Conservation (phyloP, 1,284 basidiomycete genomes). For the Volvariella volvacea region DNA sequence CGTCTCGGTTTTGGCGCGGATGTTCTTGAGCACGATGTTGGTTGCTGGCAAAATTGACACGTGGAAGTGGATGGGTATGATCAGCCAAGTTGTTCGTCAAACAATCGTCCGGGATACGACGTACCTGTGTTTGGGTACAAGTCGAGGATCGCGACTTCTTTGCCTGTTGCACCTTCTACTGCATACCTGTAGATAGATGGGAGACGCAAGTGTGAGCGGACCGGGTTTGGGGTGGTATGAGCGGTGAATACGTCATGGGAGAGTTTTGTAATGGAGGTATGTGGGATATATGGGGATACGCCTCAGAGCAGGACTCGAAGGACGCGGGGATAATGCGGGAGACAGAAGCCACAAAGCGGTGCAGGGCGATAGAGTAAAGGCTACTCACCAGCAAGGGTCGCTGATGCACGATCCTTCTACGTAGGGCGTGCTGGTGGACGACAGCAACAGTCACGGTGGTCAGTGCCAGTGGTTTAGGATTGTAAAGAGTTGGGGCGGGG, state of each 20-base stretch:
- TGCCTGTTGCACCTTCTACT: slow-evolving; percentile 47
- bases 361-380: background rate
- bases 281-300: background rate
- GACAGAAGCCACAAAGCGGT: background rate
- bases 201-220: too few species aligned
- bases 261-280: background rate
- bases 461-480: background rate
- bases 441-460: background rate
- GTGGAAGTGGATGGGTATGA: slow-evolving; percentile 3
- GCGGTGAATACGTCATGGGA: too few species aligned
- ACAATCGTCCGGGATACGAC: slow-evolving; percentile 5
- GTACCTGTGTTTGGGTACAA: slow-evolving; percentile 46
- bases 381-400: slow-evolving; percentile 46
- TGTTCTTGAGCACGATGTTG: slow-evolving; percentile 43
- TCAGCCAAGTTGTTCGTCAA: too few species aligned
- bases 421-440: slow-evolving; percentile 32
- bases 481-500: background rate
- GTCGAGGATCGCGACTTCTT: slow-evolving; percentile 53
- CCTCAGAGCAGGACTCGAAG: background rate
- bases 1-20: slow-evolving; percentile 38
- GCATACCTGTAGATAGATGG: too few species aligned
- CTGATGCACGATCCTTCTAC: slow-evolving; percentile 52
- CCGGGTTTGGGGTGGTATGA: too few species aligned
- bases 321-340: too few species aligned
- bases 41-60: slow-evolving; percentile 21